Evolutionary conservation across 495 filamentous ascomycete genomes (phyloP).

Genomic region (Emericellopsis terricola): DNA sequence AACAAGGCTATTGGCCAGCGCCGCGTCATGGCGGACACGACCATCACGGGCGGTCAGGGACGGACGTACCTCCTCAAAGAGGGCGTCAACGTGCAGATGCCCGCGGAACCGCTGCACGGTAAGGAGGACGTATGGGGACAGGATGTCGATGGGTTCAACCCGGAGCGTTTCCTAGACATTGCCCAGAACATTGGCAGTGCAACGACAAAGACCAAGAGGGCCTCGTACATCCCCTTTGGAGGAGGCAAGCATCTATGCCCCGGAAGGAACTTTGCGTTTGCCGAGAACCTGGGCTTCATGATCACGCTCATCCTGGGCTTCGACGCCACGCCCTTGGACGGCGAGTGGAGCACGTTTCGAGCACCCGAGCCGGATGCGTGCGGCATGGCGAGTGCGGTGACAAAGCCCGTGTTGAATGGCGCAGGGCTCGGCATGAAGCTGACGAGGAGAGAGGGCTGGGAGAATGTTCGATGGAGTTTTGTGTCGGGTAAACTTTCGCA

Average conservation of each 20-base stretch:
- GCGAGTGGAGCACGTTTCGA: slow-evolving; percentile 1
- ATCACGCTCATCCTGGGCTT: slow-evolving; percentile 17
- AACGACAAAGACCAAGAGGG: slow-evolving; percentile 7
- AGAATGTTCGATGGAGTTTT: slow-evolving; percentile 10
- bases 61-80: slow-evolving; percentile 17
- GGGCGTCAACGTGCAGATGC: slow-evolving; percentile 13
- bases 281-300: slow-evolving; percentile 18
- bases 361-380: slow-evolving; percentile 1
- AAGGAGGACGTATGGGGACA: slow-evolving; percentile 15
- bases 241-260: slow-evolving; percentile 27
- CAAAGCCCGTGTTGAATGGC: slow-evolving; percentile 5
- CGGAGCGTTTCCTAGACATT: slow-evolving; percentile 14
- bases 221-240: slow-evolving; percentile 21
- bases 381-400: slow-evolving; percentile 7
- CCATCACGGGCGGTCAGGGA: slow-evolving; percentile 1
- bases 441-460: slow-evolving; percentile 9
- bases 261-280: slow-evolving; percentile 23
- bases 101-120: slow-evolving; percentile 9
- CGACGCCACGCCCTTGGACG: slow-evolving; percentile 11
- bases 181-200: slow-evolving; percentile 1
- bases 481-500: background rate
- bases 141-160: slow-evolving; percentile 11
- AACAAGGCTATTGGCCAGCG: slow-evolving; percentile 6
- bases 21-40: slow-evolving; percentile 13
- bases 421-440: slow-evolving; percentile 2